Evolutionary conservation across 2,329 filamentous ascomycete genomes (phyloP).

Genomic region (Exophiala oligosperma): DNA sequence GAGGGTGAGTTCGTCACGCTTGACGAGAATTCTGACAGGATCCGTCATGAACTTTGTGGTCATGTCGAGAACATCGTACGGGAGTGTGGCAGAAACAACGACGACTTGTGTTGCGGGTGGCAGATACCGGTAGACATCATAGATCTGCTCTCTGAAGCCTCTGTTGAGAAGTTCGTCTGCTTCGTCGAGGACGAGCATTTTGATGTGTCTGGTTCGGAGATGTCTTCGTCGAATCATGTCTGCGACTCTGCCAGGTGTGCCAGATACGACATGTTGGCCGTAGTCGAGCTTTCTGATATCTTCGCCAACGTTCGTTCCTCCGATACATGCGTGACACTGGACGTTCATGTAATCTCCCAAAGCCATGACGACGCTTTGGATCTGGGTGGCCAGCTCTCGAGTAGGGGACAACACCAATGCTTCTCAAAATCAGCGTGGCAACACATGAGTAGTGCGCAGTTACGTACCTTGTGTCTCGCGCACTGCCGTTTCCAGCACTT

Average conservation of each 20-base stretch:
- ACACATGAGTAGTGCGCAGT: too few species aligned
- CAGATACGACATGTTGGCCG: constrained; percentile 95
- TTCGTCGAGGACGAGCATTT: constrained; percentile 76
- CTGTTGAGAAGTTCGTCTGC: constrained; percentile 82
- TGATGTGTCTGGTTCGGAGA: constrained; percentile 72
- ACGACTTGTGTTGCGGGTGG: constrained; percentile 98
- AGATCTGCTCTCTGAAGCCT: constrained; percentile 97
- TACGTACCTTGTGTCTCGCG: constrained; percentile 76
- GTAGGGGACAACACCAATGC: constrained; percentile 94
- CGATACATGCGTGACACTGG: constrained; percentile 97
- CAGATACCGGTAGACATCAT: constrained; percentile 96
- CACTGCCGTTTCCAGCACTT: constrained; percentile 91
- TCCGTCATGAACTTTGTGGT: constrained; percentile 99
- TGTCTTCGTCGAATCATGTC: constrained; percentile 78
- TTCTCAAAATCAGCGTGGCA: constrained; percentile 22
- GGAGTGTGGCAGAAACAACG: constrained; percentile 92
- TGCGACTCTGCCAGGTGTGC: constrained; percentile 88
- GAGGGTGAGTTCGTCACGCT: constrained; percentile 96
- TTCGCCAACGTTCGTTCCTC: constrained; percentile 95
- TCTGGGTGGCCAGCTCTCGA: constrained; percentile 94
- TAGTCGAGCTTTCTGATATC: constrained; percentile 98
- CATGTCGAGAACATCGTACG: constrained; percentile 98
- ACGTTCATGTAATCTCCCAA: constrained; percentile 99
- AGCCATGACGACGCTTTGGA: constrained; percentile 98
- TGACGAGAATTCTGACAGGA: constrained; percentile 91